Percentiles rank a stretch among this genome's conserved stretches.
phyloP scores from a whole-genome alignment of 352 stramenopile genomes.

The Aphanomyces euteiches region DNA sequence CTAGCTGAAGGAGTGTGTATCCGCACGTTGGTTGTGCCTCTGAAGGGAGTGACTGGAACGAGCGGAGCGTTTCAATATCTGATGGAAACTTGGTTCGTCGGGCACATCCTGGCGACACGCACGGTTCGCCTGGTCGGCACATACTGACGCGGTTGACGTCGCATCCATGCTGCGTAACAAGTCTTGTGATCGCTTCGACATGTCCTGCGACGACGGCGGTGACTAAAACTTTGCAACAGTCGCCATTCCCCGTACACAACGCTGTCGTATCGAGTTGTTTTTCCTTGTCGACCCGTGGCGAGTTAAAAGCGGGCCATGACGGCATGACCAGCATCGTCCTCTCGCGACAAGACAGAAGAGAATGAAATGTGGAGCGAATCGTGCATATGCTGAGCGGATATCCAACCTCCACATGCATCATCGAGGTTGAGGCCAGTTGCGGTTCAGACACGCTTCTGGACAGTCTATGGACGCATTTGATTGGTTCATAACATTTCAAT shows the following conservation, averaged over 20 bases:
- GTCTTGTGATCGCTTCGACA: not conserved
- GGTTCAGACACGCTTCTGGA: not conserved
- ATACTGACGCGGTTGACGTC: constrained; percentile 16
- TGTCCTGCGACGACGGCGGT: constrained; percentile 12
- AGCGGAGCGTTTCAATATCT: not conserved
- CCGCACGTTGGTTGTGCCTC: constrained; percentile 9
- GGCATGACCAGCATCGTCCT: constrained; percentile 11
- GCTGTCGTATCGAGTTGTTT: constrained; percentile 1
- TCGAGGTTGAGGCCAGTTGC: constrained; percentile 6
- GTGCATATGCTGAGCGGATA: not conserved
- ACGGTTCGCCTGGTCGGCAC: constrained; percentile 10
- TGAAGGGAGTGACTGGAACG: not conserved
- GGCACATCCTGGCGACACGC: constrained; percentile 20
- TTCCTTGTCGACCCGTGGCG: not conserved
- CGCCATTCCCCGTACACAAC: not conserved
- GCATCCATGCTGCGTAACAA: constrained; percentile 17
- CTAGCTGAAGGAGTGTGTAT: constrained; percentile 12
- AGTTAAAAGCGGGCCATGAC: constrained; percentile 2
- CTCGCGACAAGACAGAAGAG: not conserved
- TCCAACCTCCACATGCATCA: no score
- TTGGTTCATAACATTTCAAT: not conserved
- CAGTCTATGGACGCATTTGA: not conserved
- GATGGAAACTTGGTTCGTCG: constrained; percentile 12
- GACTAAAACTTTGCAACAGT: constrained; percentile 25
- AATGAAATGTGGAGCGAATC: constrained; percentile 14